Percentiles rank a stretch among this genome's conserved stretches.
phyloP scores from a whole-genome alignment of 2,329 filamentous ascomycete genomes.

The Colletotrichum limetticola region DNA sequence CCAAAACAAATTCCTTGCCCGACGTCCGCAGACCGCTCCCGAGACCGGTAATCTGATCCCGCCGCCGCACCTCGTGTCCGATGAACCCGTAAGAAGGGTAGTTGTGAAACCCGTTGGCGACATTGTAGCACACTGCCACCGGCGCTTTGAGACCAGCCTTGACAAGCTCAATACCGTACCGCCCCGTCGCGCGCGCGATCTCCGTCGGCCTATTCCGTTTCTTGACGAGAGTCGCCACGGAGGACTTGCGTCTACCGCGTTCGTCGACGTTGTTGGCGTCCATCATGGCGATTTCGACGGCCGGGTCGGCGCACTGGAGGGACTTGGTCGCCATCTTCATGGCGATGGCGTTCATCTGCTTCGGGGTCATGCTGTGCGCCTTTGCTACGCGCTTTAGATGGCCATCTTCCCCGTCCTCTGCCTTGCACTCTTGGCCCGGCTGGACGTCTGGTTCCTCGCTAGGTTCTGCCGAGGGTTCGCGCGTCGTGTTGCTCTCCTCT shows the following conservation, averaged over 20 bases:
- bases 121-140: conserved; percentile 73
- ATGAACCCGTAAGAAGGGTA: conserved; percentile 73
- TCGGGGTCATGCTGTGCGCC: conserved; percentile 34
- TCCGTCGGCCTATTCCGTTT: conserved; percentile 36
- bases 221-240: background rate
- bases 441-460: background rate
- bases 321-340: conserved; percentile 46
- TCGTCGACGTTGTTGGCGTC: background rate
- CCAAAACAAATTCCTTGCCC: conserved; percentile 71
- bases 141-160: conserved; percentile 72
- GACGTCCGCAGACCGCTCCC: conserved; percentile 69
- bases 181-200: conserved; percentile 55
- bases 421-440: too few relatives aligned
- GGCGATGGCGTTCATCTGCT: conserved; percentile 44
- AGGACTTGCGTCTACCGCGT: background rate
- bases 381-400: background rate
- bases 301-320: conserved; percentile 62
- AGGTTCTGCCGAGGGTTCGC: background rate
- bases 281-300: conserved; percentile 5
- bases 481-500: conserved; percentile 8
- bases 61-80: conserved; percentile 71
- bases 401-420: background rate
- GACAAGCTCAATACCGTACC: conserved; percentile 68
- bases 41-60: conserved; percentile 74
- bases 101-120: conserved; percentile 80